phyloP scores from a whole-genome alignment of 164 flowering plant species.

The Tetracentron sinense region DNA sequence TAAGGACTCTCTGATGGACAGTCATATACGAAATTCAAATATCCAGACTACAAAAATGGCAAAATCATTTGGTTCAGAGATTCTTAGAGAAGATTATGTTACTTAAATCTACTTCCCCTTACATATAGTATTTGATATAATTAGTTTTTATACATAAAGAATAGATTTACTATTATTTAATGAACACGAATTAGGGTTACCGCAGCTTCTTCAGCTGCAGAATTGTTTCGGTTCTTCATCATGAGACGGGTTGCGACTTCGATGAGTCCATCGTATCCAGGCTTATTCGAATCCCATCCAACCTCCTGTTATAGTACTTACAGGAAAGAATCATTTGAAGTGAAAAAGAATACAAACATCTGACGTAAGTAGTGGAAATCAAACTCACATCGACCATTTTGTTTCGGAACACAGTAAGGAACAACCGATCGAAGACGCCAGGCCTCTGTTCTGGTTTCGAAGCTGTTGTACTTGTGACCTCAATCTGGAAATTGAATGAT shows the following conservation, averaged over 20 bases:
- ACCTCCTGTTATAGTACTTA: conserved; percentile 54
- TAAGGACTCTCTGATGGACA: neutral
- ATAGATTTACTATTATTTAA: neutral
- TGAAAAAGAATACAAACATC: neutral
- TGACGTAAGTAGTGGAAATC: neutral
- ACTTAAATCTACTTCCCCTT: neutral
- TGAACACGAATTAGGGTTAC: conserved; percentile 27
- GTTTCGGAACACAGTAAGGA: conserved; percentile 57
- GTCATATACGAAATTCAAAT: neutral
- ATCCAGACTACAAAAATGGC: neutral
- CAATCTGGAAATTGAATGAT: conserved; percentile 18
- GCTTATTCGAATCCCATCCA: conserved; percentile 88
- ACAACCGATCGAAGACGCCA: conserved; percentile 47
- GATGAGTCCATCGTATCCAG: conserved; percentile 87
- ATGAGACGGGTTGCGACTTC: conserved; percentile 68
- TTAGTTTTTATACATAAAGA: neutral
- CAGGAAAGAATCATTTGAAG: conserved; percentile 7
- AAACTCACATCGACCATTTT: conserved; percentile 65
- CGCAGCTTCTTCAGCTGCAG: conserved; percentile 58
- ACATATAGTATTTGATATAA: neutral
- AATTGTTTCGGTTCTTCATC: conserved; percentile 43
- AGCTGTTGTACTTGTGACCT: conserved; percentile 5
- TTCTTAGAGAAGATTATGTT: neutral
- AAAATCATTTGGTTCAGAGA: neutral
- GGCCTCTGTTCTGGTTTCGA: conserved; percentile 37